phyloP scores from a whole-genome alignment of 2,329 filamentous ascomycete genomes.

The Phialophora chinensis region DNA sequence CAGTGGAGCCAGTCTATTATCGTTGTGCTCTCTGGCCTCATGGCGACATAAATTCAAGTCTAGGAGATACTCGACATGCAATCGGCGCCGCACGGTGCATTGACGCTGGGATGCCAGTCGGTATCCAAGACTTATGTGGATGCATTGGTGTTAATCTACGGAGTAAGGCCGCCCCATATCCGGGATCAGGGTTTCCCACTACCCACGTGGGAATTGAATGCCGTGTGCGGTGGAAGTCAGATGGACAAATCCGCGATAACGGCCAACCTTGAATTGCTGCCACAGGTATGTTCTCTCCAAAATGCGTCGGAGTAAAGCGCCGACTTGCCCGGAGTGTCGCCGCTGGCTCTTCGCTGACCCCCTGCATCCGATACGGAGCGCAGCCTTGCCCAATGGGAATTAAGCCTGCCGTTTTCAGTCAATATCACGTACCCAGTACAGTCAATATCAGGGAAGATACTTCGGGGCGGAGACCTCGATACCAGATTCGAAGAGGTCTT shows the following conservation, averaged over 20 bases:
- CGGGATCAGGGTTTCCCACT: background rate
- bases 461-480: background rate
- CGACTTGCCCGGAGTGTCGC: constrained; percentile 2
- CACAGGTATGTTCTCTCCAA: background rate
- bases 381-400: background rate
- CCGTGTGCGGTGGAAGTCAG: background rate
- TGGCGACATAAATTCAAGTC: background rate
- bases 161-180: background rate
- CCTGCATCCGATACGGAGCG: constrained; percentile 1
- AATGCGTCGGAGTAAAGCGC: constrained; percentile 5
- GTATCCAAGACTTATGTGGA: background rate
- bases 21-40: background rate
- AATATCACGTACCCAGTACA: background rate
- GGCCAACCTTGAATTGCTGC: background rate
- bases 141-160: background rate
- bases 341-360: background rate
- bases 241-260: constrained; percentile 16
- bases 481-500: background rate
- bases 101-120: background rate
- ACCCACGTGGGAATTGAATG: background rate
- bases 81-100: background rate
- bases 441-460: too few species aligned
- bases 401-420: background rate
- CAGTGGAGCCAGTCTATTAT: background rate
- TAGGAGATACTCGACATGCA: background rate